These are phyloP conservation scores for Penicillium sp. DNA, from an alignment of 2,329 filamentous ascomycete genomes.

Conservation along the genomic window DNA sequence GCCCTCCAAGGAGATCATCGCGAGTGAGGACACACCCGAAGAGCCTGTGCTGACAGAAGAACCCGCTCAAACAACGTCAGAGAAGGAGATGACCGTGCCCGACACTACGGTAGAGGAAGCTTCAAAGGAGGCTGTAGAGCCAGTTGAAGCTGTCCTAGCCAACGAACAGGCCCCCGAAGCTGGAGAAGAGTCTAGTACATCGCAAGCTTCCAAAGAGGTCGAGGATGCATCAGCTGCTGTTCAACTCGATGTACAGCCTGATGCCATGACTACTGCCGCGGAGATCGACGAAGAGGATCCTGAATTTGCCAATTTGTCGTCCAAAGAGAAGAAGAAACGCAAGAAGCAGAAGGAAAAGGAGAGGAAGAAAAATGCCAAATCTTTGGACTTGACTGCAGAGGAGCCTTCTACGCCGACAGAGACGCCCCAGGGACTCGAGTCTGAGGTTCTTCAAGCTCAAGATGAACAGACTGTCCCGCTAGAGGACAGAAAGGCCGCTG, in stretches of 20 bases:
- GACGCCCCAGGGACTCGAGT: slow-evolving; percentile 5
- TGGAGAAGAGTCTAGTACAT: background rate
- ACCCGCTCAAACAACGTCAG: background rate
- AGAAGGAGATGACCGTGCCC: background rate
- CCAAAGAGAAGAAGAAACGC: slow-evolving; percentile 21
- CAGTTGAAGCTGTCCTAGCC: background rate
- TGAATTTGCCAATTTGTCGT: slow-evolving; percentile 12
- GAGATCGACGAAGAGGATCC: slow-evolving; percentile 6
- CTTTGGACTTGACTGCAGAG: slow-evolving; percentile 17
- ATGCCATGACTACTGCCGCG: background rate
- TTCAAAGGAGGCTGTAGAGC: background rate
- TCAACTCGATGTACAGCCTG: background rate
- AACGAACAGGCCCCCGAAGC: background rate
- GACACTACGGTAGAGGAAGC: background rate
- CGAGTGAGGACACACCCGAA: slow-evolving; percentile 6
- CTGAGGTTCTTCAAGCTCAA: background rate
- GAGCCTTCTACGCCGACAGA: slow-evolving; percentile 4
- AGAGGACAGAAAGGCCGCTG: background rate
- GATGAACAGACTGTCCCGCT: background rate
- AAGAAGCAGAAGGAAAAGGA: slow-evolving; percentile 20
- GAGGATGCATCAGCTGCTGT: background rate
- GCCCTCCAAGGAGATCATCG: background rate
- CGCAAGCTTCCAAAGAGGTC: background rate
- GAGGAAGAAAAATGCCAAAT: slow-evolving; percentile 23
- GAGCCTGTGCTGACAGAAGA: background rate